A percentile compares a stretch with the other conserved stretches of the same genome.
These are phyloP conservation scores for Ogataea glucozyma DNA, from an alignment of 805 yeast species.

Conservation along the genomic window DNA sequence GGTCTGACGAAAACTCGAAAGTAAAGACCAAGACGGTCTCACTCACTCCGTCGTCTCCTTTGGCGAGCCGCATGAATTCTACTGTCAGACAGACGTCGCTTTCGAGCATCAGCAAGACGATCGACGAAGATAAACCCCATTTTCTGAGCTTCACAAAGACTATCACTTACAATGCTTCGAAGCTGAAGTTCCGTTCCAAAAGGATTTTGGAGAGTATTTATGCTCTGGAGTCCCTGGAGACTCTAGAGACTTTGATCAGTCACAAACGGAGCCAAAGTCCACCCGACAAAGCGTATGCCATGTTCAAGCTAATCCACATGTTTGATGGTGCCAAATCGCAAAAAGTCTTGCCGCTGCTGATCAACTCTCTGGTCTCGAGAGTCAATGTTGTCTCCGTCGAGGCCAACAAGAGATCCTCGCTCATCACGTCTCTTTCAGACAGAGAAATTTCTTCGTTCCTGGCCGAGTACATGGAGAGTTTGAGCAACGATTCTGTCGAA, in stretches of 20 bases:
- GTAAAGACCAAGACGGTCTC: constrained; percentile 13
- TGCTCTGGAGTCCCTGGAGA: constrained; percentile 69
- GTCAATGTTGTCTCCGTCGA: constrained; percentile 37
- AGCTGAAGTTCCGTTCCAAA: constrained; percentile 69
- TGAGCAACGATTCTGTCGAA: constrained; percentile 75
- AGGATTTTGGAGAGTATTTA: constrained; percentile 64
- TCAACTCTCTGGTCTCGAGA: constrained; percentile 54
- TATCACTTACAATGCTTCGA: constrained; percentile 49
- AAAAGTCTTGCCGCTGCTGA: constrained; percentile 65
- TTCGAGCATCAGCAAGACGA: constrained; percentile 5
- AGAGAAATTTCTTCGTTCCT: constrained; percentile 52
- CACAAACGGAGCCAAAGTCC: constrained; percentile 29
- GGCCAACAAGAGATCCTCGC: constrained; percentile 42
- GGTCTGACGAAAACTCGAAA: constrained; percentile 52
- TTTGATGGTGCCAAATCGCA: constrained; percentile 84
- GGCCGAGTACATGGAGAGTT: constrained; percentile 57
- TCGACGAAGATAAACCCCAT: constrained; percentile 22
- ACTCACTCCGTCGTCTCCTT: constrained; percentile 16
- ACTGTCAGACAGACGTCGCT: constrained; percentile 8
- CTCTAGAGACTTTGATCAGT: constrained; percentile 62
- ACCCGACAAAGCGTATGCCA: constrained; percentile 29
- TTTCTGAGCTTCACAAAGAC: constrained; percentile 36
- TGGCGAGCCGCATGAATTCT: constrained; percentile 20
- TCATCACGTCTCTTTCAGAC: constrained; percentile 48
- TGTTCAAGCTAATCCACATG: constrained; percentile 68